Conservation (phyloP, 441 rosid genomes). For the Corymbia citriodora region DNA sequence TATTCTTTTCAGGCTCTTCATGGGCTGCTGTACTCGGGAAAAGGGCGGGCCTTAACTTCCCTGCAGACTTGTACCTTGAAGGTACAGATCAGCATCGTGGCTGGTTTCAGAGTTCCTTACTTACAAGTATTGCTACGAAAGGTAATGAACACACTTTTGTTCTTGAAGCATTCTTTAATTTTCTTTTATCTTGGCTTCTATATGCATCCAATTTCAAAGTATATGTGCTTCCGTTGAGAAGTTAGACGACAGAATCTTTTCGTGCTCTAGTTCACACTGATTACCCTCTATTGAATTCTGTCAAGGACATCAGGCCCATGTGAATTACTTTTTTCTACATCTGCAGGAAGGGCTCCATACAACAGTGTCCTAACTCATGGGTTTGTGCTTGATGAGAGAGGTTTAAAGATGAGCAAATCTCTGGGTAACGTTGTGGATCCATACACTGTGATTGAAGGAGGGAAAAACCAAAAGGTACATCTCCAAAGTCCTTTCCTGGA, state of each 20-base stretch:
- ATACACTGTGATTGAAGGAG: slow-evolving; percentile 76
- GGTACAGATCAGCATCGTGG: slow-evolving; percentile 99
- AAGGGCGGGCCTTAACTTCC: slow-evolving; percentile 62
- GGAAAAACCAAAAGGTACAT: slow-evolving; percentile 72
- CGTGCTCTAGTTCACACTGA: background rate
- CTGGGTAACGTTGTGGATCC: slow-evolving; percentile 97
- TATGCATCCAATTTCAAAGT: background rate
- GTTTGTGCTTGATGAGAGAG: slow-evolving; percentile 97
- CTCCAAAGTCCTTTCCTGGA: background rate
- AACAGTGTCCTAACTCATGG: slow-evolving; percentile 89
- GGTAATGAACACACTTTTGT: slow-evolving; percentile 32
- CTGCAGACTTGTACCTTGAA: slow-evolving; percentile 94
- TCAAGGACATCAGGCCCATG: background rate
- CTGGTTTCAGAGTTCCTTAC: slow-evolving; percentile 96
- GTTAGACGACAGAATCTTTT: background rate
- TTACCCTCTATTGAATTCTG: background rate
- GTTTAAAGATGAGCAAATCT: slow-evolving; percentile 98
- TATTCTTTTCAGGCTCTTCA: slow-evolving; percentile 66
- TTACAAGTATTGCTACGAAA: slow-evolving; percentile 86
- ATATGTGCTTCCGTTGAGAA: background rate
- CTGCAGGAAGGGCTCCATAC: slow-evolving; percentile 90
- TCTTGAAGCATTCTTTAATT: background rate
- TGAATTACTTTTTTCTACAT: slow-evolving; percentile 5
- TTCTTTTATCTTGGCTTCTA: background rate
- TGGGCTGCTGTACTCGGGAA: slow-evolving; percentile 95